Evolutionary conservation across 2,329 filamentous ascomycete genomes (phyloP).

Genomic region (Ambrosiella cleistominuta): DNA sequence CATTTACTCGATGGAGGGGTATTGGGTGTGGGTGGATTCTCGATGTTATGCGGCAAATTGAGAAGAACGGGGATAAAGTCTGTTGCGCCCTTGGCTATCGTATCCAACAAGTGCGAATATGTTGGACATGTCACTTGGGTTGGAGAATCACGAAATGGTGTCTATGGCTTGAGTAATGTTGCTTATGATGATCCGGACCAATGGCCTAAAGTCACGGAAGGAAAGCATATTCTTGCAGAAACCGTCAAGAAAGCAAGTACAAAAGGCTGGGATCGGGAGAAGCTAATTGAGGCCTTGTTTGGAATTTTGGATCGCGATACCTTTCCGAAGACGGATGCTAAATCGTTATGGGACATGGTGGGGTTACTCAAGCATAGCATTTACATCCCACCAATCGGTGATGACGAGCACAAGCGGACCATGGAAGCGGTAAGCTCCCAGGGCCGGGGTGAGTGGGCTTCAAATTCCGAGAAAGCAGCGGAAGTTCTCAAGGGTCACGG

Average conservation of each 20-base stretch:
- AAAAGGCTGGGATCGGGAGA: conserved; percentile 25
- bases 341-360: conserved; percentile 34
- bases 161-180: conserved; percentile 46
- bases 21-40: conserved; percentile 48
- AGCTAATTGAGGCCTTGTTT: conserved; percentile 35
- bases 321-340: conserved; percentile 26
- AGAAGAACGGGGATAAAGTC: conserved; percentile 14
- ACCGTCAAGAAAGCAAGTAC: conserved; percentile 25
- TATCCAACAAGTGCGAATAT: conserved; percentile 41
- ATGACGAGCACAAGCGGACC: conserved; percentile 25
- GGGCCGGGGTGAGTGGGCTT: conserved; percentile 15
- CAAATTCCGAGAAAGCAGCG: conserved; percentile 14
- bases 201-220: conserved; percentile 45
- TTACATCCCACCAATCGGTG: conserved; percentile 42
- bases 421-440: conserved; percentile 26
- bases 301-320: conserved; percentile 38
- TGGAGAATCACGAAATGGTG: conserved; percentile 30
- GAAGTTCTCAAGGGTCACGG: conserved; percentile 22
- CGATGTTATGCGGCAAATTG: conserved; percentile 47
- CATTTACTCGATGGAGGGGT: conserved; percentile 35
- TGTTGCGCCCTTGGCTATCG: conserved; percentile 37
- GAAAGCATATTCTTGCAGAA: conserved; percentile 28
- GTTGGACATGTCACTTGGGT: conserved; percentile 40
- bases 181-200: conserved; percentile 32
- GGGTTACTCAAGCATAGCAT: conserved; percentile 39